phyloP scores from a whole-genome alignment of 2,329 filamentous ascomycete genomes.

The Scedosporium aurantiacum region DNA sequence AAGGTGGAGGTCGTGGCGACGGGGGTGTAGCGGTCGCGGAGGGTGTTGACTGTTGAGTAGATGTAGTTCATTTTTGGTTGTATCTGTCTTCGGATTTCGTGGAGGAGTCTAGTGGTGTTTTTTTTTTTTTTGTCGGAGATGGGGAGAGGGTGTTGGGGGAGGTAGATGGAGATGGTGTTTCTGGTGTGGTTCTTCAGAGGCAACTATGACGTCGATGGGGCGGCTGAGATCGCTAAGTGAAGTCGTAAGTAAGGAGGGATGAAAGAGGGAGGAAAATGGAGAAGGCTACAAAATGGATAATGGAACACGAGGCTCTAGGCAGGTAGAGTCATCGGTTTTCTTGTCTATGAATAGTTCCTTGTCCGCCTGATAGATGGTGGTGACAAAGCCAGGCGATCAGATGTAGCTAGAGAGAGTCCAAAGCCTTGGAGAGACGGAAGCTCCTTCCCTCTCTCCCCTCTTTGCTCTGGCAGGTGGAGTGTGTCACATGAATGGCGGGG shows the following conservation, averaged over 20 bases:
- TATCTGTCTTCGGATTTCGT: neutral
- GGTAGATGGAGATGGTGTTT: no score
- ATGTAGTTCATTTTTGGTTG: constrained; percentile 66
- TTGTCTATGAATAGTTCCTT: neutral
- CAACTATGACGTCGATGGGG: neutral
- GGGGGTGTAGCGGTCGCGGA: constrained; percentile 84
- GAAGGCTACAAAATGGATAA: no score
- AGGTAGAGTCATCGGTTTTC: no score
- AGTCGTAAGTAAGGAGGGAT: no score
- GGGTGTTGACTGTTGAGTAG: constrained; percentile 82
- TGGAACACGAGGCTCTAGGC: no score
- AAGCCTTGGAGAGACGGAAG: neutral
- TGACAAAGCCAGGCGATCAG: neutral
- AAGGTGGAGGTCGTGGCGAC: constrained; percentile 88
- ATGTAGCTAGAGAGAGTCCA: neutral
- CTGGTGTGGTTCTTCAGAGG: no score
- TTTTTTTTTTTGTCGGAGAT: neutral
- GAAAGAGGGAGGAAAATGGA: no score
- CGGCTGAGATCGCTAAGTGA: no score
- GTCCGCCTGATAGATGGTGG: neutral
- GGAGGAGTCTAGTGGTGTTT: neutral
- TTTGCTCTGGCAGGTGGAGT: neutral
- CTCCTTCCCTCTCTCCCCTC: neutral
- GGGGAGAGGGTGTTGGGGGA: no score
- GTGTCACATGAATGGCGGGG: constrained; percentile 6